These are phyloP conservation scores for Colletotrichum plurivorum DNA, from an alignment of 2,329 filamentous ascomycete genomes.

Conservation along the genomic window DNA sequence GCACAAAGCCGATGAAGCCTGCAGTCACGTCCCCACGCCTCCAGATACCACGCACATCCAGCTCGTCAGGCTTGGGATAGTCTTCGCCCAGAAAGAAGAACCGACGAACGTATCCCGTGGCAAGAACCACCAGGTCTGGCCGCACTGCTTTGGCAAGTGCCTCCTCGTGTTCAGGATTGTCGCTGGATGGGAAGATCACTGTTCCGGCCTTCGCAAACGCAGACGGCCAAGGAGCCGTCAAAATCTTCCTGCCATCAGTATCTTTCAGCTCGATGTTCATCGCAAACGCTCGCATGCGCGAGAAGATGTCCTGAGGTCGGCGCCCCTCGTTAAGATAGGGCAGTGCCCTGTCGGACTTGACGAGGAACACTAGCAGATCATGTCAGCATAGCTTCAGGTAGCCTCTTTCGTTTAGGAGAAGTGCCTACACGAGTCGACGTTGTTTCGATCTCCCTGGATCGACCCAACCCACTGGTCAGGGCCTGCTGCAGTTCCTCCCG, in stretches of 20 bases:
- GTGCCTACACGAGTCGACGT: slow-evolving; percentile 49
- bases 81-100: slow-evolving; percentile 56
- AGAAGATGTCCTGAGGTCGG: slow-evolving; percentile 49
- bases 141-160: slow-evolving; percentile 48
- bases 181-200: slow-evolving; percentile 52
- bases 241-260: slow-evolving; percentile 56
- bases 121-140: slow-evolving; percentile 61
- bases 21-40: slow-evolving; percentile 53
- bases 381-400: too few species aligned
- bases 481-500: slow-evolving; percentile 60
- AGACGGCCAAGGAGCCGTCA: slow-evolving; percentile 60
- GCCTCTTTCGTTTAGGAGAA: too few species aligned
- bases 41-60: slow-evolving; percentile 69
- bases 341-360: slow-evolving; percentile 58
- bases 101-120: slow-evolving; percentile 60
- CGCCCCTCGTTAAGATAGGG: slow-evolving; percentile 58
- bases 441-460: slow-evolving; percentile 54
- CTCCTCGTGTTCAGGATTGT: slow-evolving; percentile 46
- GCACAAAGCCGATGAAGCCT: slow-evolving; percentile 63
- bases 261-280: slow-evolving; percentile 57
- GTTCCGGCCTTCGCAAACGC: slow-evolving; percentile 53
- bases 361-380: slow-evolving; percentile 55
- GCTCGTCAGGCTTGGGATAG: slow-evolving; percentile 61
- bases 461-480: slow-evolving; percentile 65
- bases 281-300: slow-evolving; percentile 53